Percentiles rank a stretch among this genome's conserved stretches.
Evolutionary conservation across 768 basidiomycete species (phyloP).

Genomic region (Astraeus odoratus): DNA sequence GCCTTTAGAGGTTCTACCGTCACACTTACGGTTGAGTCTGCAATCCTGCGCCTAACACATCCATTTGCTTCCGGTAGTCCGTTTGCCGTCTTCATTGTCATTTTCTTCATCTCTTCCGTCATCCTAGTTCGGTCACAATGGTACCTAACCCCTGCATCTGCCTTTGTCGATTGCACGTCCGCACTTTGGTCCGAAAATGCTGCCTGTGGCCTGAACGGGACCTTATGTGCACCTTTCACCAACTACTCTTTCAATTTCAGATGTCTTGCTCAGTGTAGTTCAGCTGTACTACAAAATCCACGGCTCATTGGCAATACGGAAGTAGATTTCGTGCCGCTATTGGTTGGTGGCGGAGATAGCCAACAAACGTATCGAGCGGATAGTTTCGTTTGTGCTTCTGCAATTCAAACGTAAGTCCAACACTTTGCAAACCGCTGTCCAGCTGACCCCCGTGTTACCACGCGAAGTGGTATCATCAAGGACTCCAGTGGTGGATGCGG

Average conservation of each 20-base stretch:
- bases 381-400: constrained; percentile 79
- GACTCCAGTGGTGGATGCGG: constrained; percentile 72
- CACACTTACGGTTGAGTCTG: constrained; percentile 47
- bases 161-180: constrained; percentile 61
- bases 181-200: constrained; percentile 65
- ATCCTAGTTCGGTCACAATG: constrained; percentile 71
- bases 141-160: constrained; percentile 57
- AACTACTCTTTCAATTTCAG: constrained; percentile 64
- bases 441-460: constrained; percentile 5
- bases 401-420: constrained; percentile 63
- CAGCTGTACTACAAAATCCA: constrained; percentile 62
- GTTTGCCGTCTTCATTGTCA: constrained; percentile 45
- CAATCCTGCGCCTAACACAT: constrained; percentile 43
- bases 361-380: constrained; percentile 75
- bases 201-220: constrained; percentile 69
- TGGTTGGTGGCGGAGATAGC: constrained; percentile 80
- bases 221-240: constrained; percentile 55
- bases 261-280: constrained; percentile 68
- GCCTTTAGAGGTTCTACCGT: constrained; percentile 31
- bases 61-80: constrained; percentile 47
- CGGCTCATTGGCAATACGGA: constrained; percentile 63
- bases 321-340: constrained; percentile 61
- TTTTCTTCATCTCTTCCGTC: constrained; percentile 64
- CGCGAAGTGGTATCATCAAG: constrained; percentile 53
- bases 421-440: not conserved